phyloP scores from a whole-genome alignment of 306 rosid genomes.

The Aeschynomene evenia region DNA sequence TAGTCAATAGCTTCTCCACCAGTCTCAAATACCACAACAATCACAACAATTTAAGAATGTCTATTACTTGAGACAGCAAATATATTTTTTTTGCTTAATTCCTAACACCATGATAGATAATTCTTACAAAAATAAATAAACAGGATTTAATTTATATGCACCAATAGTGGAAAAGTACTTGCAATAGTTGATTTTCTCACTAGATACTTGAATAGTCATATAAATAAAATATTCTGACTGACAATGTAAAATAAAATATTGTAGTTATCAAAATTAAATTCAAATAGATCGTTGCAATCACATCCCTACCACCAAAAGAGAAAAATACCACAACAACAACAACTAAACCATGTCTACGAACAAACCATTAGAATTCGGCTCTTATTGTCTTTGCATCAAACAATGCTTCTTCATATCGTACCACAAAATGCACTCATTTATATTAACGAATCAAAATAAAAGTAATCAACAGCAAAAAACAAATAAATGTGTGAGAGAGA shows the following conservation, averaged over 20 bases:
- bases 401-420: background rate
- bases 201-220: too few species aligned
- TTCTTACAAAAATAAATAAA: background rate
- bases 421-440: background rate
- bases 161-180: too few species aligned
- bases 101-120: background rate
- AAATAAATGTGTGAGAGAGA: background rate
- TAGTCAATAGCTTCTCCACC: background rate
- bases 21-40: background rate
- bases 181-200: too few species aligned
- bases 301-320: too few species aligned
- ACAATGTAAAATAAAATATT: too few species aligned
- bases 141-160: too few species aligned
- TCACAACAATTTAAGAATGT: background rate
- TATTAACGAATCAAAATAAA: background rate
- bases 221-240: too few species aligned
- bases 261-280: too few species aligned
- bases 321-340: background rate
- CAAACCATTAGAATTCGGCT: background rate
- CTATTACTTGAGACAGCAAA: conserved; percentile 3
- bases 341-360: background rate
- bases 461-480: background rate
- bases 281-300: too few species aligned
- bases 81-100: background rate
- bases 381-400: background rate